Evolutionary conservation across 306 rosid species (phyloP).

Genomic region (Gleditsia sinensis): DNA sequence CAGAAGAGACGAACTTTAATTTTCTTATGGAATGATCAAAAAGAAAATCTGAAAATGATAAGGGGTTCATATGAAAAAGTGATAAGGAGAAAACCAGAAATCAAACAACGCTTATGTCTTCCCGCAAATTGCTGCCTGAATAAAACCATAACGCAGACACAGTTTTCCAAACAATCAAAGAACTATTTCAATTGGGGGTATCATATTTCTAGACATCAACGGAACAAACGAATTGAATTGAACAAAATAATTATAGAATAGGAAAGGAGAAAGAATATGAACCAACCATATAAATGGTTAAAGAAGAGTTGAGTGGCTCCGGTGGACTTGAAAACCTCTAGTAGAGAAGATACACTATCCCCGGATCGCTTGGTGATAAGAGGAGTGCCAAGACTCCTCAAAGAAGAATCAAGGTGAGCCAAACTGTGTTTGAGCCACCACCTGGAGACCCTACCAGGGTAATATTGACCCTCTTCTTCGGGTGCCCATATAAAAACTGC

Average conservation of each 20-base stretch:
- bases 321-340: slow-evolving; percentile 73
- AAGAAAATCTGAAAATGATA: slow-evolving; percentile 9
- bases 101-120: neutral
- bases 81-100: slow-evolving; percentile 6
- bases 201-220: neutral
- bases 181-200: slow-evolving; percentile 11
- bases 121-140: slow-evolving; percentile 1
- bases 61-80: neutral
- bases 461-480: slow-evolving; percentile 88
- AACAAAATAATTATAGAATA: neutral
- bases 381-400: slow-evolving; percentile 76
- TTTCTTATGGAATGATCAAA: neutral
- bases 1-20: neutral
- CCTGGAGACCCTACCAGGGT: slow-evolving; percentile 93
- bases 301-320: slow-evolving; percentile 93
- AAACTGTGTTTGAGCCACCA: slow-evolving; percentile 98
- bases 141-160: neutral
- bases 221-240: neutral
- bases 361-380: slow-evolving; percentile 81
- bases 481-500: slow-evolving; percentile 97
- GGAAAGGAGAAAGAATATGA: neutral
- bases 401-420: slow-evolving; percentile 82
- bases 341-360: slow-evolving; percentile 79
- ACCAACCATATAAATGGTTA: slow-evolving; percentile 96
- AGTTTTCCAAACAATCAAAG: slow-evolving; percentile 13